Evolutionary conservation across 2,329 filamentous ascomycete genomes (phyloP).

Genomic region (Zasmidium cellare): DNA sequence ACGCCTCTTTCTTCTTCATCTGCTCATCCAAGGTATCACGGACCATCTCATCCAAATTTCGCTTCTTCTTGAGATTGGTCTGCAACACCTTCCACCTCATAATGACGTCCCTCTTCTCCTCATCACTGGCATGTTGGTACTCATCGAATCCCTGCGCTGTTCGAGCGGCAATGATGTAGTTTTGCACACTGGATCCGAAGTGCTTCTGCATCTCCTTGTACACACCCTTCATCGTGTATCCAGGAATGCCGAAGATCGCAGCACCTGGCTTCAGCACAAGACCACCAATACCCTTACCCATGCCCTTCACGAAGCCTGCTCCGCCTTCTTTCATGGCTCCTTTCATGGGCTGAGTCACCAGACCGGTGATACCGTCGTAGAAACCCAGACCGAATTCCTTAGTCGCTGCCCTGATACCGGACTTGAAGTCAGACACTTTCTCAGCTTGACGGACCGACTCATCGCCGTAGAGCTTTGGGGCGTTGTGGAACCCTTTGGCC

Average conservation of each 20-base stretch:
- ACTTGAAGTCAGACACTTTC: slow-evolving; percentile 74
- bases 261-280: slow-evolving; percentile 73
- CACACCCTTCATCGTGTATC: slow-evolving; percentile 75
- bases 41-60: slow-evolving; percentile 58
- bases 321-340: slow-evolving; percentile 64
- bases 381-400: slow-evolving; percentile 71
- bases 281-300: slow-evolving; percentile 77
- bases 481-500: slow-evolving; percentile 84
- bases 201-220: slow-evolving; percentile 70
- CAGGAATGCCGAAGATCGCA: slow-evolving; percentile 58
- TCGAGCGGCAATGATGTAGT: slow-evolving; percentile 76
- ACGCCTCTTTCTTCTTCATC: slow-evolving; percentile 31
- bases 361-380: slow-evolving; percentile 73
- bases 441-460: slow-evolving; percentile 75
- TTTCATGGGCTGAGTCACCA: slow-evolving; percentile 70
- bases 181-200: slow-evolving; percentile 70
- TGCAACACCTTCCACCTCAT: slow-evolving; percentile 63
- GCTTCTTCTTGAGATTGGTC: slow-evolving; percentile 59
- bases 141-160: slow-evolving; percentile 75
- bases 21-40: slow-evolving; percentile 42
- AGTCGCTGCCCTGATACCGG: slow-evolving; percentile 70
- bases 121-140: slow-evolving; percentile 52
- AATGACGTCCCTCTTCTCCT: slow-evolving; percentile 66
- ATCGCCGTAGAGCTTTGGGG: slow-evolving; percentile 81
- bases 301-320: slow-evolving; percentile 70